Evolutionary conservation across 2,329 filamentous ascomycete genomes (phyloP).

Genomic region (Penicillium sp.): DNA sequence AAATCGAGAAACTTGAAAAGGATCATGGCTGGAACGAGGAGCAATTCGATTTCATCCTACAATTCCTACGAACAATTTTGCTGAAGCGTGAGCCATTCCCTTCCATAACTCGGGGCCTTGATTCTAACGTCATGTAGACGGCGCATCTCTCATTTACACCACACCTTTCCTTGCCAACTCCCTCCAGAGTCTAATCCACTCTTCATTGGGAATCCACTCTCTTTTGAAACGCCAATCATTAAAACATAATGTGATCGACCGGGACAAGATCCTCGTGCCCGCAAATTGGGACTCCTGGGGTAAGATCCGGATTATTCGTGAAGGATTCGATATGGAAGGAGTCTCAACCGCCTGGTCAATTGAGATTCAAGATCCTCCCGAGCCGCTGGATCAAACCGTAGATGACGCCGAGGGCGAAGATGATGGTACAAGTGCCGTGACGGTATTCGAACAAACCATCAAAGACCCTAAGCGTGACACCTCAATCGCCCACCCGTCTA

Average conservation of each 20-base stretch:
- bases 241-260: slow-evolving; percentile 86
- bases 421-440: slow-evolving; percentile 57
- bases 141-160: slow-evolving; percentile 79
- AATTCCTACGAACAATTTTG: slow-evolving; percentile 83
- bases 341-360: slow-evolving; percentile 80
- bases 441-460: slow-evolving; percentile 73
- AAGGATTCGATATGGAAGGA: slow-evolving; percentile 85
- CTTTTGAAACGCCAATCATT: slow-evolving; percentile 71
- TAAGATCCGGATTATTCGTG: slow-evolving; percentile 86
- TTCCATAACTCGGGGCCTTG: background rate
- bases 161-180: slow-evolving; percentile 70
- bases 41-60: slow-evolving; percentile 91
- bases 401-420: slow-evolving; percentile 26
- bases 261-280: slow-evolving; percentile 89
- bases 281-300: slow-evolving; percentile 99
- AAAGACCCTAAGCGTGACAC: slow-evolving; percentile 65
- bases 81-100: slow-evolving; percentile 64
- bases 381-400: slow-evolving; percentile 22
- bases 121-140: slow-evolving; percentile 51
- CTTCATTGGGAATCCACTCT: slow-evolving; percentile 78
- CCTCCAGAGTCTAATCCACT: slow-evolving; percentile 74
- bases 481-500: slow-evolving; percentile 49
- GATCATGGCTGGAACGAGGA: slow-evolving; percentile 92
- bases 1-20: slow-evolving; percentile 84
- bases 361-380: slow-evolving; percentile 61